phyloP scores from a whole-genome alignment of 2,329 filamentous ascomycete species.

The Chaetomiaceae sp. region DNA sequence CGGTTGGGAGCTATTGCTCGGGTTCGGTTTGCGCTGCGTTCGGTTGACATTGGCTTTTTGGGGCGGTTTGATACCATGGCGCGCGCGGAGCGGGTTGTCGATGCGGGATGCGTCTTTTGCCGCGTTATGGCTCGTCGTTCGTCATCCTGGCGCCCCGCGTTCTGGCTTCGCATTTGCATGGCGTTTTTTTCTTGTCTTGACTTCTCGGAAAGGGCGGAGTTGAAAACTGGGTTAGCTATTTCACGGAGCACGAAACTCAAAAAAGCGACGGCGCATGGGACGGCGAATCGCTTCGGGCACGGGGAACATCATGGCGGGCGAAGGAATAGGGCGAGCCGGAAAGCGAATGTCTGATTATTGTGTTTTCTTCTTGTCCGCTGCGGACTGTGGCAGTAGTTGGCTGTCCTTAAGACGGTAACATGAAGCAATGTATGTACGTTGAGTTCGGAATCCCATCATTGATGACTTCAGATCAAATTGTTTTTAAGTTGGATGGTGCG shows the following conservation, averaged over 20 bases:
- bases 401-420: no score
- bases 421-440: no score
- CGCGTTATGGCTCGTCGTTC: no score
- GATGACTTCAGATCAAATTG: no score
- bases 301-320: background rate
- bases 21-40: slow-evolving; percentile 5
- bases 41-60: no score
- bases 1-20: slow-evolving; percentile 3
- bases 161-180: background rate
- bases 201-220: background rate
- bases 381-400: no score
- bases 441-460: no score
- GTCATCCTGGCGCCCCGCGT: background rate
- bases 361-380: background rate
- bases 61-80: background rate
- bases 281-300: background rate
- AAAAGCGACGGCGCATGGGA: background rate
- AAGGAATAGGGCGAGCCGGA: no score
- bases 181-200: background rate
- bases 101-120: no score
- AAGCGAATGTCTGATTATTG: background rate
- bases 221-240: background rate
- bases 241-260: background rate
- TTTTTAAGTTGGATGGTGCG: no score
- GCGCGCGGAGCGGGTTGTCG: background rate